Base-by-base conservation (phyloP, 208 protist species). In the Polymyxa betae region DNA sequence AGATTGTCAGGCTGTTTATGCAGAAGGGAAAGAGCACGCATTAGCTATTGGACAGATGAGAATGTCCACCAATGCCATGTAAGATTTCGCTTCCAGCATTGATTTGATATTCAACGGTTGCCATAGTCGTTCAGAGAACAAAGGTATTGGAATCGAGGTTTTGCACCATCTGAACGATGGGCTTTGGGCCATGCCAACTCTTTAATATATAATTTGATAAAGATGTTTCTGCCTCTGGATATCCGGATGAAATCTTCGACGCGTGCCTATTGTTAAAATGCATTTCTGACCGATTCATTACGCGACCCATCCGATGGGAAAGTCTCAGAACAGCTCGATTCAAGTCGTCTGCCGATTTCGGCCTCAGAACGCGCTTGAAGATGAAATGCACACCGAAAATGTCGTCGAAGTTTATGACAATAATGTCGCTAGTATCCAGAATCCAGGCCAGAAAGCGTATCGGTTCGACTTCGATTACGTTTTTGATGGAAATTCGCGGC, bases 1-100 rank as follows among this genome's bases (percentile, higher is more conserved):
- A 5, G 72, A 43, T 82, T 43, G n/a, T 45, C 72, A 92, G 45
- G 91, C 91, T 12, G 90, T 93, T 10, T 90, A 87, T 38, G 92
- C 88, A n/a, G 92, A 93, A 92, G 92, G 88, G 29, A 91, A 92
- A 91, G 82, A 93, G 46, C 82, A 93, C 88, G 91, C 92, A 35
- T 5, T 89, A 0, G 91, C 44, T 24, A 92, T 93, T 40, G 92
- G 92, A 40, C 45, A 89, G 44, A 93, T 45, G 38, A 93, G 88
- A 91, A 38, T 91, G 66, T 91, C 78, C 38, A 92, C 92, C 20
- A 45, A 92, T 20, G 52, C 91, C 35, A 92, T 92, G 87, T 89
- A 89, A n/a, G 87, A 29, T 5, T 82, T 82, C 5, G n/a, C 5
- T 24, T 5, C 5, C 49, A 60, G 12, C 5, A 60, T 60, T 60